Evolutionary conservation across 164 flowering plant genomes (phyloP), one percentile per base, ranked within the genome.

Genomic region (Stephania cephalantha): DNA sequence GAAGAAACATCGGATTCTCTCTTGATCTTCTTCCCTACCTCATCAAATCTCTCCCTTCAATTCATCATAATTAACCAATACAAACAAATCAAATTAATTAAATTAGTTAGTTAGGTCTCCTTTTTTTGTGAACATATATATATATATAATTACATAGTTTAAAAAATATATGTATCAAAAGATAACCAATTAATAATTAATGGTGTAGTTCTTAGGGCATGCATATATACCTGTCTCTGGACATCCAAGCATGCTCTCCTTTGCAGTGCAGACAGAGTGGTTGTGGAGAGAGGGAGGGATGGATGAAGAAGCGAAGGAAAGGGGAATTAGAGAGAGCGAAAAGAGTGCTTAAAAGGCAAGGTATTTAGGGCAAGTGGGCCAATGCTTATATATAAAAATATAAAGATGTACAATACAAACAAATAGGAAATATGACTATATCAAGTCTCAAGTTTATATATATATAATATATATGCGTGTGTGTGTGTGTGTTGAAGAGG

Each of bases 11-110:
- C 92, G 22, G 86, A 72, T 76, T 90, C 91, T 78, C 93, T 87
- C 85, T 89, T 93, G 48, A 90, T 79, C 88, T 86, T 91, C 89
- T 93, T 88, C 1, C 89, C 93, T 83, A 87, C 78, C 85, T 91
- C 98, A 55, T 89, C 95, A 71, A 82, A 83, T 78, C 85, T 86
- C 81, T 91, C 92, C 85, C 93, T 89, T 45, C n/a, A n/a, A n/a
- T n/a, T n/a, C 69, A 78, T 35, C 42, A 35, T 35, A 35, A 35
- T 4, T 25, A 25, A 25, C 25, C 25, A 25, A 25, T 25, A 25
- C 42, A 35, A 35, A 35, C 42, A 35, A 2, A 35, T 35, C 35
- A 31, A 31, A 31, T 31, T 31, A 31, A 31, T 31, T 31, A 35
- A 35, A 35, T 35, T 35, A 35, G 4, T 1, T 35, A 35, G 4